A percentile compares a stretch with the other conserved stretches of the same genome.
Conservation (phyloP, 2,329 filamentous ascomycete genomes). For the Epichloe brachyelytri region DNA sequence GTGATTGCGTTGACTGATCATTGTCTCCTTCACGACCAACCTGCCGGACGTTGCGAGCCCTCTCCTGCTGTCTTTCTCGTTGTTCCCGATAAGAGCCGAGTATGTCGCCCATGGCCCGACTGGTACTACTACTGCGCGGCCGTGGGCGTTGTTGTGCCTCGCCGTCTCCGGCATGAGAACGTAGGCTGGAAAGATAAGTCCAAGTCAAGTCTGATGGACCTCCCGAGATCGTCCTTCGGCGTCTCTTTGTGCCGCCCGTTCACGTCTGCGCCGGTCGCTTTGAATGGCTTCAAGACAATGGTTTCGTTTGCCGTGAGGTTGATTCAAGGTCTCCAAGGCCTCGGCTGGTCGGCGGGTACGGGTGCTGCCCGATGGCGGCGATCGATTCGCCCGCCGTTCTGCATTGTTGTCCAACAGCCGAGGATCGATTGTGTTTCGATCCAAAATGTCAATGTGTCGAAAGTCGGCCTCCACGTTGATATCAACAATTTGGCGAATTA, state of each 20-base stretch:
- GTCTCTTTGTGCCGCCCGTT: conserved; percentile 23
- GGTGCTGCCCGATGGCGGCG: conserved; percentile 2
- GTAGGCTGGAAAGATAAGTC: conserved; percentile 10
- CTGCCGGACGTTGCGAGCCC: conserved; percentile 22
- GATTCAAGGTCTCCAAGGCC: conserved; percentile 31
- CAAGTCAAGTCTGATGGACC: conserved; percentile 9
- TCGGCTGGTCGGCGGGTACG: conserved; percentile 14
- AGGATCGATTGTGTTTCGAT: conserved; percentile 41
- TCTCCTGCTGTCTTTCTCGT: conserved; percentile 20
- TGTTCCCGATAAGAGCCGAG: conserved; percentile 25
- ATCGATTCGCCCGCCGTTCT: conserved; percentile 22
- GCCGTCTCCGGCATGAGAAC: conserved; percentile 10
- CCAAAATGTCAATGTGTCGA: conserved; percentile 42
- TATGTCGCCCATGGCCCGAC: conserved; percentile 26
- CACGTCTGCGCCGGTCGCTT: conserved; percentile 37
- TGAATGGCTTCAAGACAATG: conserved; percentile 42
- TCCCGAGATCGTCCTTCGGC: conserved; percentile 12
- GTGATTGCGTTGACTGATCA: not conserved
- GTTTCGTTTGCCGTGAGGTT: conserved; percentile 43
- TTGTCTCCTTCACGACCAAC: conserved; percentile 15
- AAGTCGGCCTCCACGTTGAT: conserved; percentile 47
- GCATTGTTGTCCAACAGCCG: conserved; percentile 35
- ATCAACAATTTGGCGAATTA: conserved; percentile 54
- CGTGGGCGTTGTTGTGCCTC: conserved; percentile 18
- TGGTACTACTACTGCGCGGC: conserved; percentile 23